Evolutionary conservation across 176 grass and related monocot species (phyloP), one percentile per base, ranked within the genome.

Genomic region (Carex littledalei): DNA sequence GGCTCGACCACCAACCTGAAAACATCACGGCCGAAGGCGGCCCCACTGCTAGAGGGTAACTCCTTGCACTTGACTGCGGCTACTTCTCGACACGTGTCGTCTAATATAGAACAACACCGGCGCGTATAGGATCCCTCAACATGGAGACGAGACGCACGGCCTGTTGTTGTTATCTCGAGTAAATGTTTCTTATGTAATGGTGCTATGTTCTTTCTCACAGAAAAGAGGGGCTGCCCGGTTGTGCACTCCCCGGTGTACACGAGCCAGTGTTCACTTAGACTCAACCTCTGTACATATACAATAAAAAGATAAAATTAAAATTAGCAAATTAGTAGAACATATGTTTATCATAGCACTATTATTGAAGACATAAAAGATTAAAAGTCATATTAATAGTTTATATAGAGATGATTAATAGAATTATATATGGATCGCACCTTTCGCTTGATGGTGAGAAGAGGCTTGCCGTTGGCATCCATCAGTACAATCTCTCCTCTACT

Each of bases 111-210:
- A 18, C 91, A 88, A 90, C 88, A 43, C 29, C 94, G 88, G 16
- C 67, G 72, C 32, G 90, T 77, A 86, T 97, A 97, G 15, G 94
- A 94, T 24, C 94, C 92, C 88, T 92, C 94, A 29, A 97, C 90
- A 26, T 90, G 78, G 76, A 92, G 94, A 69, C 66, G 84, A 84
- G 84, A 89, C 8, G 34, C 18, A 0, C 35, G 22, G 8, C 59
- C 61, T 1, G 47, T n/a, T 24, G 89, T 69, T 8, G 80, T 89
- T 29, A 97, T 81, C 41, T 87, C 87, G 0, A 89, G 86, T 60
- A 92, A 86, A 3, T 59, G 71, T 68, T 84, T 89, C 6, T 75
- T 84, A 35, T 61, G 85, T 57, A 67, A 79, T 62, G 91, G 87
- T 35, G 80, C 90, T 60, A 89, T 81, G 66, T 91, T 84, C 29